Evolutionary conservation across 1,284 basidiomycete genomes (phyloP), one percentile per base, ranked within the genome.

Genomic region (Cerioporus squamosus): DNA sequence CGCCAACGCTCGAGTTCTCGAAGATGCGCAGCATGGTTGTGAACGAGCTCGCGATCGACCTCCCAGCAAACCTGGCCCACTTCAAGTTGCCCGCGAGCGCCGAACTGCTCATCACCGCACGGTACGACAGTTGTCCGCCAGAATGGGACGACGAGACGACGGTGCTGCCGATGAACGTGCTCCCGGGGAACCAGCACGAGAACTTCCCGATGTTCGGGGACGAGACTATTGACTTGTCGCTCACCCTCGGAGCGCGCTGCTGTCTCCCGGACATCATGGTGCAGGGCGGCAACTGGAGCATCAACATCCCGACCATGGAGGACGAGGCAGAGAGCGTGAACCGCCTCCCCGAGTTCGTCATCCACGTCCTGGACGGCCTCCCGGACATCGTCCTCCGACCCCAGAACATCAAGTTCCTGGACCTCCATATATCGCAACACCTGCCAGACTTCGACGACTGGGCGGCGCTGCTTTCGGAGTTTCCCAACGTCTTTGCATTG

Each of bases 31-130:
- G 23, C 18, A 23, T 56, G 23, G 23, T 38, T 15, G 36, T 56
- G 31, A 51, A 23, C 54, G 54, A 56, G n/a, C 49, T 56, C 36
- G 54, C 48, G 24, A 29, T 39, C 18, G 54, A 51, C 54, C 38
- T 57, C 26, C 55, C 55, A 29, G 45, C 48, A 20, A 51, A 51
- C 5, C 26, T 26, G 26, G 26, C 26, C 26, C 3, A 26, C 26
- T 29, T 29, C 26, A 29, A 29, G 26, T 18, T 48, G 38, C 39
- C 55, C n/a, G 20, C 44, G 17, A 42, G 20, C 38, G 31, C 50
- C 36, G 23, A 8, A 8, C 5, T 57, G 20, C 8, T 17, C 17
- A 43, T 57, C 26, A 47, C 38, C 12, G 55, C 50, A 5, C 49
- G 55, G 3, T 57, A 57, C 44, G 55, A 57, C 2, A 44, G 38